Evolutionary conservation across 768 basidiomycete genomes (phyloP).

Genomic region (Suillus alpinus): DNA sequence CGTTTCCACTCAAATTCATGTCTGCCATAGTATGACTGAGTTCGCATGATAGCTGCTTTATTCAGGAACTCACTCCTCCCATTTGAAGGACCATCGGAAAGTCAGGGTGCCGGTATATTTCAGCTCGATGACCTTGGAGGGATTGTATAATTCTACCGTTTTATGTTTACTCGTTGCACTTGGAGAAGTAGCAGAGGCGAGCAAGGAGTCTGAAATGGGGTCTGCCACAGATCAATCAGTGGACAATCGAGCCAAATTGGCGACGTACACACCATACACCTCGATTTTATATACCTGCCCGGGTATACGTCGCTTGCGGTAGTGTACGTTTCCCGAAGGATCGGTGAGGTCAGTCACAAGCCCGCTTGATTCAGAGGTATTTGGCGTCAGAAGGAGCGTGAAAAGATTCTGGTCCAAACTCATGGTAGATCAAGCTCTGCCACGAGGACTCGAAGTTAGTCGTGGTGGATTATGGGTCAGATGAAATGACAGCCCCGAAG

Average conservation of each 20-base stretch:
- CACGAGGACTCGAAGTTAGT: not conserved
- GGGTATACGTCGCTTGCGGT: slow-evolving; percentile 63
- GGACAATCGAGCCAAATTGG: not conserved
- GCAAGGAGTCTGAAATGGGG: slow-evolving; percentile 67
- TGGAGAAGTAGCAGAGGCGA: slow-evolving; percentile 66
- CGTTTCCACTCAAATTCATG: slow-evolving; percentile 86
- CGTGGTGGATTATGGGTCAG: not conserved
- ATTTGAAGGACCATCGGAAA: slow-evolving; percentile 77
- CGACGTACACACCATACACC: slow-evolving; percentile 53
- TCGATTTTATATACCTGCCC: slow-evolving; percentile 60
- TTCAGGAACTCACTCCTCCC: slow-evolving; percentile 66
- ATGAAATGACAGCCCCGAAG: not conserved
- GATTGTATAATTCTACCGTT: slow-evolving; percentile 74
- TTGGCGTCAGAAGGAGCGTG: slow-evolving; percentile 65
- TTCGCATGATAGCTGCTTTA: not conserved
- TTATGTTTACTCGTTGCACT: slow-evolving; percentile 68
- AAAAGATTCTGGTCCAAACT: slow-evolving; percentile 85
- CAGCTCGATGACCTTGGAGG: slow-evolving; percentile 64
- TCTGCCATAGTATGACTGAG: slow-evolving; percentile 33
- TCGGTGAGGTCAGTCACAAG: slow-evolving; percentile 68
- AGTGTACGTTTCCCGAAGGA: slow-evolving; percentile 59
- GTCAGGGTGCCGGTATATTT: slow-evolving; percentile 70
- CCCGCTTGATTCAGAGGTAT: slow-evolving; percentile 50
- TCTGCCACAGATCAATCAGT: slow-evolving; percentile 40
- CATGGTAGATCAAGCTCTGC: slow-evolving; percentile 41